Base-by-base conservation (phyloP, 2,329 filamentous ascomycete genomes). In the Fusarium longipes region DNA sequence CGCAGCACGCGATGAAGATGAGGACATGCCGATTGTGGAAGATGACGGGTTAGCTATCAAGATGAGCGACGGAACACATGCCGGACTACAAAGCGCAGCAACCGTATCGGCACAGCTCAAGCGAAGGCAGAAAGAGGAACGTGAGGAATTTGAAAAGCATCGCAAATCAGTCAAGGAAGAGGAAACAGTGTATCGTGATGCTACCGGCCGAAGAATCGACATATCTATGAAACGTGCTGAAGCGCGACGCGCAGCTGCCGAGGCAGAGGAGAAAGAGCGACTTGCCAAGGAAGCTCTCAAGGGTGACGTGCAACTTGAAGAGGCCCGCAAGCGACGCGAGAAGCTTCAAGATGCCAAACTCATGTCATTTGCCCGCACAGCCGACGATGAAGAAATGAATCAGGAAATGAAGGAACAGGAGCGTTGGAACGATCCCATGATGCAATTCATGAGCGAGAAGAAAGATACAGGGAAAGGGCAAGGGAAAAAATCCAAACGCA, bases 341-440 rank as follows among this genome's bases (percentile, higher is more conserved):
- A 81, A 87, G 69, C 80, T 99, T 10, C 85, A 91, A 58, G 93
- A 97, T 50, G 95, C 94, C 2, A 92, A 90, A 76, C 87, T 91
- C 58, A 91, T 98, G 89, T 86, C 87, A 1, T 79, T 99, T 50
- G 93, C 94, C 20, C 82, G 96, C 54, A 86, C 86, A 40, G 89
- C 87, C n/a, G 94, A 98, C 74, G 96, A 99, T 74, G 89, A 86
- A 70, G 90, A 91, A 49, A 83, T 99, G 83, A 99, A 99, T 72
- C 84, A 86, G 33, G 93, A 97, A 77, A 74, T 97, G 71, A 94
- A 88, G 80, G 89, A 88, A 56, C 81, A 86, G 73, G 86, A 89
- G 58, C 83, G 95, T 70, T 99, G 96, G 96, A 95, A 97, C 76
- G 96, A 99, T 80, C 96, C 96, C 1, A 96, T 96, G 79, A 90